Conservation (phyloP, 768 basidiomycete species). For the Hygrocybe punicea region DNA sequence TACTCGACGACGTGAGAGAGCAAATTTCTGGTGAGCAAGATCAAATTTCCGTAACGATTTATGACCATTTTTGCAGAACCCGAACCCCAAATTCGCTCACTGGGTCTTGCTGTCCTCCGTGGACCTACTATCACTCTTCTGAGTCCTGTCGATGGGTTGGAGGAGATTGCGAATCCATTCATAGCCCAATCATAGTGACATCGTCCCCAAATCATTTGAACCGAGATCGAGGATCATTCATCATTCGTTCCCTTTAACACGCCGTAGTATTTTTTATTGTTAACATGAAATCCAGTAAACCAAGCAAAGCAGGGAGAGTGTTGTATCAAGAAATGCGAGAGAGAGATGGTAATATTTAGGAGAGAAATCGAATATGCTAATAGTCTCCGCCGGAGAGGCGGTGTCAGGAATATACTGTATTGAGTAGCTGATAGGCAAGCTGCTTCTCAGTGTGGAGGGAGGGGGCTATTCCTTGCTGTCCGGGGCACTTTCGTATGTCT, state of each 20-base stretch:
- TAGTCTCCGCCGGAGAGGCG: no score
- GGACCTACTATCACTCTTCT: constrained; percentile 93
- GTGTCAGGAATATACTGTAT: no score
- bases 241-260: not conserved
- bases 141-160: constrained; percentile 92
- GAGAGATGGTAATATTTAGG: not conserved
- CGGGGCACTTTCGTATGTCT: no score
- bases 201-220: not conserved
- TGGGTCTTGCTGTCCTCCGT: constrained; percentile 87
- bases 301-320: constrained; percentile 2
- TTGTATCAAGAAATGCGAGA: no score
- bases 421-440: no score
- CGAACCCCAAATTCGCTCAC: constrained; percentile 55
- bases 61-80: constrained; percentile 46
- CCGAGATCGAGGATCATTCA: not conserved
- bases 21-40: constrained; percentile 57
- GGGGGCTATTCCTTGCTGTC: no score
- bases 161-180: constrained; percentile 93
- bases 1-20: constrained; percentile 94
- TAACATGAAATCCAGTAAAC: constrained; percentile 6
- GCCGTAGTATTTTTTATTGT: not conserved
- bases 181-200: constrained; percentile 18
- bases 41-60: constrained; percentile 2
- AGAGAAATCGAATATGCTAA: not conserved
- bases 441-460: no score